A percentile compares a stretch with the other conserved stretches of the same genome.
Conservation (phyloP, 805 yeast genomes). For the Cyberlindnera japonica region DNA sequence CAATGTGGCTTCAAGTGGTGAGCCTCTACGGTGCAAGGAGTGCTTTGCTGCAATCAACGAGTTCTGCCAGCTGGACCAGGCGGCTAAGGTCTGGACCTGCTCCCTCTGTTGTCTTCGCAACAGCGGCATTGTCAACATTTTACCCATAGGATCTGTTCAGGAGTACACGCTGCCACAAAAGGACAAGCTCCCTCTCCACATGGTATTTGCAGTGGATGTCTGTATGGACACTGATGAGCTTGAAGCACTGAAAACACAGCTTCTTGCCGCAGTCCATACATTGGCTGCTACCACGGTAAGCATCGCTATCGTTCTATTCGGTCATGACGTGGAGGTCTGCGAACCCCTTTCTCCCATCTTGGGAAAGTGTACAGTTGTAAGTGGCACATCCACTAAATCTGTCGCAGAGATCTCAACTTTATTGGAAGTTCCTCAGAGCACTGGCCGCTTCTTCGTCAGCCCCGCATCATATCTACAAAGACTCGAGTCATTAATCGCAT, state of each 20-base stretch:
- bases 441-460: neutral
- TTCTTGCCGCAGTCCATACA: too few species aligned
- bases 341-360: slow-evolving; percentile 34
- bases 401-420: neutral
- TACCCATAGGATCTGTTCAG: slow-evolving; percentile 1
- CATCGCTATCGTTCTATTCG: slow-evolving; percentile 78
- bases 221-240: slow-evolving; percentile 84
- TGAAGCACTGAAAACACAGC: slow-evolving; percentile 67
- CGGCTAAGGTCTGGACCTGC: slow-evolving; percentile 77
- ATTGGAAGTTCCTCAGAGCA: too few species aligned
- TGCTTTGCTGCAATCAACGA: slow-evolving; percentile 86
- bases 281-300: slow-evolving; percentile 82
- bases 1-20: too few species aligned
- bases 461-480: neutral
- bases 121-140: neutral
- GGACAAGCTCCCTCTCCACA: slow-evolving; percentile 61
- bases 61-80: slow-evolving; percentile 70
- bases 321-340: slow-evolving; percentile 82
- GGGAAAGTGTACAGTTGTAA: slow-evolving; percentile 3
- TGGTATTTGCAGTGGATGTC: slow-evolving; percentile 76
- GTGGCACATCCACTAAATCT: slow-evolving; percentile 39
- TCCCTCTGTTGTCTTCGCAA: slow-evolving; percentile 56
- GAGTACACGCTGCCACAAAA: slow-evolving; percentile 28
- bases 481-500: neutral
- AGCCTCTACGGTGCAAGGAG: slow-evolving; percentile 46